Evolutionary conservation across 75 land plant genomes (phyloP).

Genomic region (Selaginella tamariscina): DNA sequence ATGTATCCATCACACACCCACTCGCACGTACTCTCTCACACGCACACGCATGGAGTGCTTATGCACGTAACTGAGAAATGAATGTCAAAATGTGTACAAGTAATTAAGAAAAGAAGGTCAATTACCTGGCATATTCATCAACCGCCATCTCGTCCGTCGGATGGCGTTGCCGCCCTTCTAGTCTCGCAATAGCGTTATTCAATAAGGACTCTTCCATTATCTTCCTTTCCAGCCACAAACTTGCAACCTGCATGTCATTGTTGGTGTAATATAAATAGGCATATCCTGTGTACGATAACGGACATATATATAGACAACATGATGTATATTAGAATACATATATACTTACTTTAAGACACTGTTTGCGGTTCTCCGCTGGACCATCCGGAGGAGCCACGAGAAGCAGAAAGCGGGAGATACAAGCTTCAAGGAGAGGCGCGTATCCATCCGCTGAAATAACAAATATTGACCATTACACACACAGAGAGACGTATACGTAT

Average conservation of each 20-base stretch:
- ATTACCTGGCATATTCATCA: neutral
- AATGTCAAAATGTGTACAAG: too few relatives aligned
- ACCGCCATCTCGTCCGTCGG: neutral
- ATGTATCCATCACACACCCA: too few relatives aligned
- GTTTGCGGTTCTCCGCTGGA: neutral
- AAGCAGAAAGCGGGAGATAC: neutral
- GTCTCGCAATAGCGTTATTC: neutral
- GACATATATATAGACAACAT: too few relatives aligned
- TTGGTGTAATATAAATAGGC: too few relatives aligned
- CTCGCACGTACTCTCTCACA: too few relatives aligned
- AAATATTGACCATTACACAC: neutral
- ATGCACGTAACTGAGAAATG: too few relatives aligned
- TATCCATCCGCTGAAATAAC: neutral
- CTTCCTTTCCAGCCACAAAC: neutral
- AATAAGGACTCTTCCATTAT: neutral
- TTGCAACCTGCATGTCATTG: neutral
- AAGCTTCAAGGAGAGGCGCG: neutral
- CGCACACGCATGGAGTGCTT: too few relatives aligned
- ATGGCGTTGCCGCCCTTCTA: neutral
- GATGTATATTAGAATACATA: too few relatives aligned
- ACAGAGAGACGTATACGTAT: too few relatives aligned
- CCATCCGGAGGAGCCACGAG: neutral
- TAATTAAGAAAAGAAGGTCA: neutral
- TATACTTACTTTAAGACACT: neutral
- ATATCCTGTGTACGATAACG: too few relatives aligned